Evolutionary conservation across 2,329 filamentous ascomycete genomes (phyloP), one percentile per base, ranked within the genome.

Genomic region (Xylaria sp.): DNA sequence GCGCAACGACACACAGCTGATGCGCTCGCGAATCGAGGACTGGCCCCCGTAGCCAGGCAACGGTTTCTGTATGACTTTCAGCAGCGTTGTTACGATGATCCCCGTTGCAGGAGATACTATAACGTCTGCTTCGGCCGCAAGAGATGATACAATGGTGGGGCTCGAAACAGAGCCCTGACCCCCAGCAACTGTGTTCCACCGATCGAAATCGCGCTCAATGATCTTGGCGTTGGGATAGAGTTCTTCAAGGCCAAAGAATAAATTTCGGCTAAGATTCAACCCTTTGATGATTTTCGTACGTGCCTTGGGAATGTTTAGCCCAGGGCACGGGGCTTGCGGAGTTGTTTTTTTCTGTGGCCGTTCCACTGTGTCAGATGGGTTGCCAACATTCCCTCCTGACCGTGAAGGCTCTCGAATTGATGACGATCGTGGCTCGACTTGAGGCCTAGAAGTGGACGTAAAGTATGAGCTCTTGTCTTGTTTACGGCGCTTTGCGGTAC

Each of bases 41-140:
- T 80, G 77, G 0, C 74, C 69, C 9, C 78, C 81, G 60, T 88
- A 85, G 0, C 90, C 89, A 0, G 93, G 92, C 0, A 94, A 82
- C 2, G 90, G 83, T 56, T 85, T 87, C 74, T 97, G 94, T 50
- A 90, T 91, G 30, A 91, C 84, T 71, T 90, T 89, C 68, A 94
- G 87, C 5, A 94, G 81, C 0, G 87, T 92, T 0, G 92, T 92
- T 23, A 92, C 75, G 0, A 97, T 78, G 2, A 97, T 80, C 0
- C 92, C 93, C 0, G 86, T 88, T 0, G 82, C 83, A 0, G 92
- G 89, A 0, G 92, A 92, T 5, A 94, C 73, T 0, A 91, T 86
- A 3, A 97, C 79, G 73, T 97, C 94, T 2, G 92, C 90, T 76
- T 93, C 91, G 6, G 82, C 80, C 0, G 80, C 79, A 1, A 86